phyloP scores from a whole-genome alignment of 768 basidiomycete species.

The Boletus coccyginus region DNA sequence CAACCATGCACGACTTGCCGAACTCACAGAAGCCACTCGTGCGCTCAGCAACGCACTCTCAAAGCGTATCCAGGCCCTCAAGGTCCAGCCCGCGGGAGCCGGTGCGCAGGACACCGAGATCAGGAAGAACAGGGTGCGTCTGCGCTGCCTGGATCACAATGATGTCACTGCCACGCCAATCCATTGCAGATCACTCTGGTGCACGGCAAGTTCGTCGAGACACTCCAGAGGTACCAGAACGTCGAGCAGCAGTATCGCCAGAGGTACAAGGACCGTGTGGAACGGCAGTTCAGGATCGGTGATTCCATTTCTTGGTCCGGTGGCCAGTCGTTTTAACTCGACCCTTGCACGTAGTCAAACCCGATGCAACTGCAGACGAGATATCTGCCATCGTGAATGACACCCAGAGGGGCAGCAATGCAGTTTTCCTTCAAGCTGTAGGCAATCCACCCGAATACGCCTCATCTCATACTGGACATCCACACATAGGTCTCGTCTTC shows the following conservation, averaged over 20 bases:
- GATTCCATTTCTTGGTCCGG: slow-evolving; percentile 4
- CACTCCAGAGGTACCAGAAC: slow-evolving; percentile 73
- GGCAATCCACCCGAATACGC: background rate
- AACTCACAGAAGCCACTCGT: slow-evolving; percentile 58
- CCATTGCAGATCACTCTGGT: slow-evolving; percentile 51
- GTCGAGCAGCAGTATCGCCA: slow-evolving; percentile 70
- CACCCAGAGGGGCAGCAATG: slow-evolving; percentile 51
- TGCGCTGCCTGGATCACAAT: background rate
- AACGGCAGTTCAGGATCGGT: slow-evolving; percentile 80
- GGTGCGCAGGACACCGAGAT: slow-evolving; percentile 44
- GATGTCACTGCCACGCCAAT: background rate
- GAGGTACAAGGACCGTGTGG: slow-evolving; percentile 63
- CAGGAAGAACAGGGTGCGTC: slow-evolving; percentile 35
- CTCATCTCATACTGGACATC: background rate
- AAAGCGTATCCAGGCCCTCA: slow-evolving; percentile 55
- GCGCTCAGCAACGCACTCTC: slow-evolving; percentile 56
- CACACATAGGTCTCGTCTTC: slow-evolving; percentile 60
- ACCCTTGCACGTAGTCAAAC: slow-evolving; percentile 57
- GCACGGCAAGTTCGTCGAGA: slow-evolving; percentile 70
- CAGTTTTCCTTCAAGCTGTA: slow-evolving; percentile 80
- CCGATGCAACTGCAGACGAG: slow-evolving; percentile 81
- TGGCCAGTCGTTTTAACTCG: background rate
- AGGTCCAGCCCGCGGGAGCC: slow-evolving; percentile 35
- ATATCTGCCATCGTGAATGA: slow-evolving; percentile 66
- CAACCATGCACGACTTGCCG: slow-evolving; percentile 48